Evolutionary conservation across 108 stramenopile species (phyloP).

Genomic region (Aureococcus anophagefferens): DNA sequence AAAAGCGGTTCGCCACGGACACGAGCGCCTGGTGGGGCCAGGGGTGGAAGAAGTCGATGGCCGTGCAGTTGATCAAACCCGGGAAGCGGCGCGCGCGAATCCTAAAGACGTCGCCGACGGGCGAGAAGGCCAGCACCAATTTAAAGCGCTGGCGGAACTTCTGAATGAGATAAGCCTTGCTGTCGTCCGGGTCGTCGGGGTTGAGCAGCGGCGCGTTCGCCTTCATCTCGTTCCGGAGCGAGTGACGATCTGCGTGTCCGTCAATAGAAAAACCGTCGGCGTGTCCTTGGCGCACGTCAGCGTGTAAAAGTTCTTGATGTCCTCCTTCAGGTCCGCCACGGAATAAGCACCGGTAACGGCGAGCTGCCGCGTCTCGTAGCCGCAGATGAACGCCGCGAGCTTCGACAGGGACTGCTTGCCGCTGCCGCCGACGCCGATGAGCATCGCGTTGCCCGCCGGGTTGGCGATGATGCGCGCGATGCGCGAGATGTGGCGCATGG

Average conservation of each 20-base stretch:
- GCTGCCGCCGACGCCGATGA: slow-evolving; percentile 76
- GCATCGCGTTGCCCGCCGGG: slow-evolving; percentile 75
- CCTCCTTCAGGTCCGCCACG: slow-evolving; percentile 67
- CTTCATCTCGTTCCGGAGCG: slow-evolving; percentile 65
- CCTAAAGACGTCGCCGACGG: slow-evolving; percentile 74
- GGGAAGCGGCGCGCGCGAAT: slow-evolving; percentile 76
- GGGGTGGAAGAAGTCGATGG: slow-evolving; percentile 75
- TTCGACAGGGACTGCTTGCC: slow-evolving; percentile 74
- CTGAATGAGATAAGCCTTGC: slow-evolving; percentile 59
- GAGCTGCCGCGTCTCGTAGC: slow-evolving; percentile 64
- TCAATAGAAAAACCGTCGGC: slow-evolving; percentile 66
- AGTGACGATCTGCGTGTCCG: slow-evolving; percentile 74
- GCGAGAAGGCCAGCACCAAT: slow-evolving; percentile 71
- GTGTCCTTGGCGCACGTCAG: slow-evolving; percentile 57
- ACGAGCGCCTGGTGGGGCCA: slow-evolving; percentile 80
- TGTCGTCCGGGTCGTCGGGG: slow-evolving; percentile 58
- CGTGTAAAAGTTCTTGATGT: slow-evolving; percentile 62
- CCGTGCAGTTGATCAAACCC: slow-evolving; percentile 70
- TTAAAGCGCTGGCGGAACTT: slow-evolving; percentile 67
- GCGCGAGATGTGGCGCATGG: slow-evolving; percentile 69
- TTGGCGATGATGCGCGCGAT: slow-evolving; percentile 72
- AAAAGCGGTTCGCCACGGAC: slow-evolving; percentile 64
- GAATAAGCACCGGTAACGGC: slow-evolving; percentile 59
- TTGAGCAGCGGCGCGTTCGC: slow-evolving; percentile 39
- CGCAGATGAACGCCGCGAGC: slow-evolving; percentile 72